Percentiles rank a stretch among this genome's conserved stretches.
phyloP scores from a whole-genome alignment of 768 basidiomycete species.

The Lactarius evosmus region DNA sequence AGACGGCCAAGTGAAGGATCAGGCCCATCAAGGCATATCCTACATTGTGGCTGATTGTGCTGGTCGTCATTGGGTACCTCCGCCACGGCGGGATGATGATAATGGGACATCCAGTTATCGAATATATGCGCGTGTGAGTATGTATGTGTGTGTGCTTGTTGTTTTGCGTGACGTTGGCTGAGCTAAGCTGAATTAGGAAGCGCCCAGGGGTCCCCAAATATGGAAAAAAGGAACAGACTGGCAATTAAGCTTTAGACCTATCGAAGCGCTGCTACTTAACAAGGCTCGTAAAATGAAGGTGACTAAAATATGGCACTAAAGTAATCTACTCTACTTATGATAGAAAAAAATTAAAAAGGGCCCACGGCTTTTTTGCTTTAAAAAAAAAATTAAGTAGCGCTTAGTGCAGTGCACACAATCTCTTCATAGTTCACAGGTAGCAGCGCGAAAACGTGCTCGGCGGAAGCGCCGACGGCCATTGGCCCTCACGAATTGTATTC shows the following conservation, averaged over 20 bases:
- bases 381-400: neutral
- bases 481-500: slow-evolving; percentile 48
- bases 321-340: slow-evolving; percentile 15
- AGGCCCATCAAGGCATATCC: slow-evolving; percentile 79
- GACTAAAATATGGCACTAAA: slow-evolving; percentile 14
- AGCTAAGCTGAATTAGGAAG: neutral
- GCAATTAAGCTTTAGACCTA: slow-evolving; percentile 27
- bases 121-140: neutral
- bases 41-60: slow-evolving; percentile 59
- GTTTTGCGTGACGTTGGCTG: neutral
- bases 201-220: neutral
- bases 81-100: neutral
- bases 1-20: slow-evolving; percentile 66
- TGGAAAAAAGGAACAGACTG: slow-evolving; percentile 9
- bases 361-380: neutral
- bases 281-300: slow-evolving; percentile 5
- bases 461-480: slow-evolving; percentile 75
- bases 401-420: too few species aligned
- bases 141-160: neutral
- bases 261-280: slow-evolving; percentile 16
- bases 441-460: slow-evolving; percentile 80
- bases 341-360: slow-evolving; percentile 5
- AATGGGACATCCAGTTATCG: neutral
- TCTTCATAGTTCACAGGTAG: slow-evolving; percentile 47
- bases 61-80: slow-evolving; percentile 8